A percentile compares a stretch with the other conserved stretches of the same genome.
phyloP scores from a whole-genome alignment of 352 stramenopile genomes.

The Peronospora tabacina region DNA sequence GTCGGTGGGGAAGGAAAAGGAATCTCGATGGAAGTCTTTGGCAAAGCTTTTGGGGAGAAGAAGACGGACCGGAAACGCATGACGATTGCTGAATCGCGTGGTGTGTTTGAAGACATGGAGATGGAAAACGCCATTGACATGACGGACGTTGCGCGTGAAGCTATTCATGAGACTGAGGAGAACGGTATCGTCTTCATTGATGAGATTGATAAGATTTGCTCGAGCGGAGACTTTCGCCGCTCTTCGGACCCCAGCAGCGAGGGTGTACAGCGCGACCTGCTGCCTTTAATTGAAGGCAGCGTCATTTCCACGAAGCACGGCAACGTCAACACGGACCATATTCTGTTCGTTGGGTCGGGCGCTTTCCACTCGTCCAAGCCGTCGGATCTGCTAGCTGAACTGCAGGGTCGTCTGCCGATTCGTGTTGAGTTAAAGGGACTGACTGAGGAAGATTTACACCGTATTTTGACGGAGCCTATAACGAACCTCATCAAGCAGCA shows the following conservation, averaged over 20 bases:
- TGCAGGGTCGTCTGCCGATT: conserved; percentile 98
- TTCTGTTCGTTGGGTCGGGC: conserved; percentile 97
- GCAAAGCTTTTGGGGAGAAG: conserved; percentile 69
- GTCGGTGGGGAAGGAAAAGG: conserved; percentile 57
- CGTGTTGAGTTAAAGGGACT: conserved; percentile 97
- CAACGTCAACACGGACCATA: conserved; percentile 99
- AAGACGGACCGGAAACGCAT: conserved; percentile 90
- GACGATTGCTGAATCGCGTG: conserved; percentile 90
- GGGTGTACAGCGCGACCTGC: conserved; percentile 96
- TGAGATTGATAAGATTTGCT: conserved; percentile 99
- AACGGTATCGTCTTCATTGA: conserved; percentile 99
- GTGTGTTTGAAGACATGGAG: conserved; percentile 93
- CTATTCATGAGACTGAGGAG: conserved; percentile 92
- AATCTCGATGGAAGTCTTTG: conserved; percentile 69
- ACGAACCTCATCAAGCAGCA: conserved; percentile 98
- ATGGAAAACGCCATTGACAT: conserved; percentile 92
- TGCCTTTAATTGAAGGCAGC: conserved; percentile 97
- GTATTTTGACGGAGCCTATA: conserved; percentile 98
- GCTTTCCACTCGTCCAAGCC: conserved; percentile 98
- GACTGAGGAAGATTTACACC: conserved; percentile 98
- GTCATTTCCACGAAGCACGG: conserved; percentile 98
- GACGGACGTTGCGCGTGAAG: conserved; percentile 79
- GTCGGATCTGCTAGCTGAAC: conserved; percentile 95
- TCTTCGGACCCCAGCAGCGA: conserved; percentile 95
- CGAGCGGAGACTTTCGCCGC: conserved; percentile 88